Evolutionary conservation across 2,329 filamentous ascomycete species (phyloP).

Genomic region (Paradendryphiella salina): DNA sequence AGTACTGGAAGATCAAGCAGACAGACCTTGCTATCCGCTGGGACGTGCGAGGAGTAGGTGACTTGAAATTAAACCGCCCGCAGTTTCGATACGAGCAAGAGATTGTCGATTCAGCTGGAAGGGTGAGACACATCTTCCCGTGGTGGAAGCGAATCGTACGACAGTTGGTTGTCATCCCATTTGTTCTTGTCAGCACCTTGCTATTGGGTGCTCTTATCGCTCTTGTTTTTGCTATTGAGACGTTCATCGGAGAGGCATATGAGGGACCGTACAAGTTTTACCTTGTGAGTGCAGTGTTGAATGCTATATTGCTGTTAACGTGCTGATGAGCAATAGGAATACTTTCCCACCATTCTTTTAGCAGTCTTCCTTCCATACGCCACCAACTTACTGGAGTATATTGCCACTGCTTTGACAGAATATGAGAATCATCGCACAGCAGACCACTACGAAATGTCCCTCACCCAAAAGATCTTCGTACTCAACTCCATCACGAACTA

Average conservation of each 20-base stretch:
- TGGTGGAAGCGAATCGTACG: constrained; percentile 36
- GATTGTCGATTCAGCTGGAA: constrained; percentile 31
- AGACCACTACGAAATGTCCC: constrained; percentile 40
- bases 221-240: constrained; percentile 38
- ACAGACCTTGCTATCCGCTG: constrained; percentile 41
- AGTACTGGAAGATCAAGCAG: constrained; percentile 44
- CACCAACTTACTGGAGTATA: constrained; percentile 31
- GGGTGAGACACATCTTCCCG: constrained; percentile 34
- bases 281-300: constrained; percentile 19
- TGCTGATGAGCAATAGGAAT: constrained; percentile 32
- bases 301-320: not conserved
- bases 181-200: constrained; percentile 33
- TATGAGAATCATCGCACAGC: constrained; percentile 43
- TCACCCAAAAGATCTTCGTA: constrained; percentile 43
- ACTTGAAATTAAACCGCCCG: constrained; percentile 38
- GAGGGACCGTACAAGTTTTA: constrained; percentile 39
- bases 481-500: constrained; percentile 44
- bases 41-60: constrained; percentile 37
- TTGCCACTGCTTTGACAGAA: constrained; percentile 37
- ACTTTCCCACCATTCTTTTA: constrained; percentile 39
- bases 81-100: constrained; percentile 34
- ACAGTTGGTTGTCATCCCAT: constrained; percentile 39
- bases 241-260: constrained; percentile 41
- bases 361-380: constrained; percentile 38
- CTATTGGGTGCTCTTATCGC: constrained; percentile 36